Evolutionary conservation across 352 stramenopile genomes (phyloP).

Genomic region (Peronospora destructor): DNA sequence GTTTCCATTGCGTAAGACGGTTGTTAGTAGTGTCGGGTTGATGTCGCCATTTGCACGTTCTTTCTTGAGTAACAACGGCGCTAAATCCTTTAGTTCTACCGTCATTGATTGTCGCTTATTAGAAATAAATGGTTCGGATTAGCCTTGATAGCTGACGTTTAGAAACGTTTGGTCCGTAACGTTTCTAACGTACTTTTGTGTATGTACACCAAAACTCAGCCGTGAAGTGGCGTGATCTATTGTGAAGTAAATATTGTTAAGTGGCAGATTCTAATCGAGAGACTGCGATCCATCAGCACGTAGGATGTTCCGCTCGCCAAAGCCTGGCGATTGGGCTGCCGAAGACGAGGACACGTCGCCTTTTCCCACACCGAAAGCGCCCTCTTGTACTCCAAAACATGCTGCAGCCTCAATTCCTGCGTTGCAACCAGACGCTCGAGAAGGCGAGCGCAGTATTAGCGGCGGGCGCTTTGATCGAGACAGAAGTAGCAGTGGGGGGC

Average conservation of each 20-base stretch:
- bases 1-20: conserved; percentile 12
- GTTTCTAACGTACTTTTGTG: too few relatives aligned
- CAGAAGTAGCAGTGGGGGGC: conserved; percentile 6
- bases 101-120: not conserved
- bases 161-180: too few relatives aligned
- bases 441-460: conserved; percentile 9
- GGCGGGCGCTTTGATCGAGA: conserved; percentile 12
- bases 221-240: too few relatives aligned
- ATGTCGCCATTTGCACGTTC: conserved; percentile 24
- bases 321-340: conserved; percentile 66
- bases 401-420: not conserved
- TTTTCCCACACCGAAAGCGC: conserved; percentile 2
- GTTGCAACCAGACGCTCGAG: conserved; percentile 4
- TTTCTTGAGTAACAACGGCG: conserved; percentile 18
- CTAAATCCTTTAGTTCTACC: conserved; percentile 27
- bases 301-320: conserved; percentile 62
- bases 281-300: not conserved
- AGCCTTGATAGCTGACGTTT: too few relatives aligned
- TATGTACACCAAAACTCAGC: too few relatives aligned
- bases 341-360: conserved; percentile 46
- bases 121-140: too few relatives aligned
- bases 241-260: not conserved
- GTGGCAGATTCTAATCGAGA: not conserved
- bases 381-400: not conserved
- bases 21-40: conserved; percentile 13